phyloP scores from a whole-genome alignment of 352 stramenopile genomes.

The Phytophthora idaei region DNA sequence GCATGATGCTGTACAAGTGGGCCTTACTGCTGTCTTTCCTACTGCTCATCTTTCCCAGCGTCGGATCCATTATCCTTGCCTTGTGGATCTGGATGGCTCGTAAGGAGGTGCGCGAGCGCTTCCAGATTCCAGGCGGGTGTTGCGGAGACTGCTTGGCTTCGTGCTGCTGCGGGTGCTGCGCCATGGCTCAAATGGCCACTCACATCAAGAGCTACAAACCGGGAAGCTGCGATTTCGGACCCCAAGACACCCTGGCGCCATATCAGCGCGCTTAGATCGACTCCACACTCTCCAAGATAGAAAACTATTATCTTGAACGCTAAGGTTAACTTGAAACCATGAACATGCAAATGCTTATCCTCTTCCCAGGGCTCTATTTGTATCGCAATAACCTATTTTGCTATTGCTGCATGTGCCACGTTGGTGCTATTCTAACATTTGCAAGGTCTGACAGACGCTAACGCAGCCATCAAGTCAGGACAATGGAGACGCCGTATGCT shows the following conservation, averaged over 20 bases:
- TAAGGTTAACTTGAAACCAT: not conserved
- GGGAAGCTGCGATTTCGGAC: constrained; percentile 41
- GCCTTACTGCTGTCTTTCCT: constrained; percentile 27
- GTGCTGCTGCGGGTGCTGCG: constrained; percentile 44
- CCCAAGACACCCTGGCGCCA: constrained; percentile 38
- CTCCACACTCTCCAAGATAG: not conserved
- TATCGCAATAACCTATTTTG: not conserved
- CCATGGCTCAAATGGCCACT: constrained; percentile 53
- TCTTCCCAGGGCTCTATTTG: not conserved
- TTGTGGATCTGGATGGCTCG: constrained; percentile 35
- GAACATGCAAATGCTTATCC: constrained; percentile 5
- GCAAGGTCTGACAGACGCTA: no score
- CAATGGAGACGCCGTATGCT: constrained; percentile 26
- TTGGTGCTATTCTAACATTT: not conserved
- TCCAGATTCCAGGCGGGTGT: constrained; percentile 40
- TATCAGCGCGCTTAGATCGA: constrained; percentile 22
- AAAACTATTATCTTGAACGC: not conserved
- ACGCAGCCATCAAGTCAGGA: constrained; percentile 18
- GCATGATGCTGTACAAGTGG: constrained; percentile 35
- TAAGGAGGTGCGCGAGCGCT: constrained; percentile 32
- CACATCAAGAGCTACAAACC: constrained; percentile 63
- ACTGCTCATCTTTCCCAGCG: constrained; percentile 12
- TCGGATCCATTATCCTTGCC: constrained; percentile 6
- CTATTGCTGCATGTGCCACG: not conserved
- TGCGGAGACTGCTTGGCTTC: constrained; percentile 35